Evolutionary conservation across 1,139 yeast genomes (phyloP).

Genomic region (Nadsonia commutata): DNA sequence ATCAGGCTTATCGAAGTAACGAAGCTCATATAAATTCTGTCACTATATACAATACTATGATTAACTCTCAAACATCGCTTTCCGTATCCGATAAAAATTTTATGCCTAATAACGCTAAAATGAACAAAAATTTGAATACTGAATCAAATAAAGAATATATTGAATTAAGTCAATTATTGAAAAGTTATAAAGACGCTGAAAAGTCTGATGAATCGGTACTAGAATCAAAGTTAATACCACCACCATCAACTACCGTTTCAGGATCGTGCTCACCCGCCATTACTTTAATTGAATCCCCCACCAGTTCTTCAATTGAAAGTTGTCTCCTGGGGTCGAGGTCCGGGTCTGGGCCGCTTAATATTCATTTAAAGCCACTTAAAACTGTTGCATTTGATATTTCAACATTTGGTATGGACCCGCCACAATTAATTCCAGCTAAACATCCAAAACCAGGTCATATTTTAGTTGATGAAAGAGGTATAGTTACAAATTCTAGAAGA

Average conservation of each 20-base stretch:
- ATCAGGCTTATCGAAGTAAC: too few species aligned
- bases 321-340: too few species aligned
- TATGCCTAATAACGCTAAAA: too few species aligned
- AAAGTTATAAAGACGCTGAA: too few species aligned
- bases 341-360: too few species aligned
- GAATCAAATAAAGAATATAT: not conserved
- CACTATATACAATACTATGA: not conserved
- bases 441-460: slow-evolving; percentile 74
- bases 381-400: slow-evolving; percentile 61
- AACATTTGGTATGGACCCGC: slow-evolving; percentile 63
- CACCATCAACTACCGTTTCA: too few species aligned
- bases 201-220: too few species aligned
- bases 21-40: not conserved
- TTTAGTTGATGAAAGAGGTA: slow-evolving; percentile 26
- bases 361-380: not conserved
- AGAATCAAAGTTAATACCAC: too few species aligned
- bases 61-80: not conserved
- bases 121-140: not conserved
- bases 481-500: not conserved
- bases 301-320: too few species aligned
- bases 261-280: too few species aligned
- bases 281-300: too few species aligned
- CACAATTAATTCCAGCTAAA: slow-evolving; percentile 87
- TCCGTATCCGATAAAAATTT: too few species aligned
- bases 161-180: not conserved